phyloP scores from a whole-genome alignment of 768 basidiomycete species.

The Boletus rufocinnamomeus region DNA sequence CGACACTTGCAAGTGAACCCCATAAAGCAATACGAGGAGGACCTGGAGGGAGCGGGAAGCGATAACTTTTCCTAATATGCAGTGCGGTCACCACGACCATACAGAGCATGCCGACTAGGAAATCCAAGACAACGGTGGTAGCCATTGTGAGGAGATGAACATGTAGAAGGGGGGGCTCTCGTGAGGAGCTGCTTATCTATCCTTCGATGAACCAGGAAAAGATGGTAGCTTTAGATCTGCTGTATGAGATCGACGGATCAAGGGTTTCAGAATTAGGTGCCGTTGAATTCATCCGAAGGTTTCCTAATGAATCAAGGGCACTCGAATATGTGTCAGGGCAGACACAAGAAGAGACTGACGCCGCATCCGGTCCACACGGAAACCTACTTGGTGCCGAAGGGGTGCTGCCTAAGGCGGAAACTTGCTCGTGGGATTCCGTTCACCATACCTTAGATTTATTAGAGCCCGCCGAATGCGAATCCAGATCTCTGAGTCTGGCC shows the following conservation, averaged over 20 bases:
- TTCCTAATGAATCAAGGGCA: not conserved
- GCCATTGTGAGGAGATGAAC: not conserved
- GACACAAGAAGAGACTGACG: not conserved
- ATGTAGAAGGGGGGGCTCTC: not conserved
- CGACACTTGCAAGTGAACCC: slow-evolving; percentile 5
- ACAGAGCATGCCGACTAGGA: not conserved
- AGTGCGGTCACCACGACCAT: not conserved
- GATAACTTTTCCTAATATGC: not conserved
- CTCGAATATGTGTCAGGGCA: no score
- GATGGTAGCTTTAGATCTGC: not conserved
- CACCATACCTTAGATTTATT: not conserved
- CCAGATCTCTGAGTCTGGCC: not conserved
- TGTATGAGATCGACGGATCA: not conserved
- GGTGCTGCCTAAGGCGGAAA: not conserved
- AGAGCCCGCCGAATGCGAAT: not conserved
- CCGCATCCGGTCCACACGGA: no score
- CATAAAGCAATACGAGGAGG: slow-evolving; percentile 2
- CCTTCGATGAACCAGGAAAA: not conserved
- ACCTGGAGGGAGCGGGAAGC: slow-evolving; percentile 3
- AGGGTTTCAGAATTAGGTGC: not conserved
- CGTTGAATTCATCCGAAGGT: not conserved
- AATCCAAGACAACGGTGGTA: not conserved
- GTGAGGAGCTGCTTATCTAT: not conserved
- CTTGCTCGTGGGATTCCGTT: not conserved
- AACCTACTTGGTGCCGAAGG: not conserved